A percentile compares a stretch with the other conserved stretches of the same genome.
Conservation (phyloP, 306 rosid genomes). For the Albizia julibrissin region DNA sequence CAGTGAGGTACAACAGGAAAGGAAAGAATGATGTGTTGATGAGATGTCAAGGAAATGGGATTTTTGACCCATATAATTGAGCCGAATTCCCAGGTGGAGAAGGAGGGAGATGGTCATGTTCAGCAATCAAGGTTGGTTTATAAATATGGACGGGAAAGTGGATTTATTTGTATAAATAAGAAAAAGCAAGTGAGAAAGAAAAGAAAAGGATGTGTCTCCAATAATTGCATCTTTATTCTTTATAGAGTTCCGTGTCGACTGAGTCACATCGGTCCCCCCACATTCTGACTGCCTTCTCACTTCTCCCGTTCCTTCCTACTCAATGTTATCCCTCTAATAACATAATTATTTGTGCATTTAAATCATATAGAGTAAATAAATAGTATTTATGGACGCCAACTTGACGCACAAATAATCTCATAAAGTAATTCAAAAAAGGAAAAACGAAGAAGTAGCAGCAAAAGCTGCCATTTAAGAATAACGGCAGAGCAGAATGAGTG, state of each 20-base stretch:
- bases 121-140: background rate
- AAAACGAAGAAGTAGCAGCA: constrained; percentile 37
- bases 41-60: too few relatives aligned
- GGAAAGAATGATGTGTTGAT: background rate
- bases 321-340: background rate
- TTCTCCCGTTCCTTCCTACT: background rate
- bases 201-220: constrained; percentile 27
- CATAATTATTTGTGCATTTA: background rate
- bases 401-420: background rate
- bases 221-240: constrained; percentile 74
- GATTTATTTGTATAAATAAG: background rate
- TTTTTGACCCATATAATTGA: too few relatives aligned
- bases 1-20: background rate
- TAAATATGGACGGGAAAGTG: background rate
- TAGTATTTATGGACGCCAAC: background rate
- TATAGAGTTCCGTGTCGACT: constrained; percentile 68
- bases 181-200: background rate
- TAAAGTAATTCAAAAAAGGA: too few relatives aligned
- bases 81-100: too few relatives aligned
- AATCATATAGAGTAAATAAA: background rate
- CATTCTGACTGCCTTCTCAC: background rate
- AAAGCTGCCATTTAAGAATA: background rate
- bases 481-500: background rate
- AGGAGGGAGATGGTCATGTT: background rate
- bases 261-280: too few relatives aligned